A percentile compares a stretch with the other conserved stretches of the same genome.
Evolutionary conservation across 805 yeast genomes (phyloP).

Genomic region (Saccharomycopsis sp.): DNA sequence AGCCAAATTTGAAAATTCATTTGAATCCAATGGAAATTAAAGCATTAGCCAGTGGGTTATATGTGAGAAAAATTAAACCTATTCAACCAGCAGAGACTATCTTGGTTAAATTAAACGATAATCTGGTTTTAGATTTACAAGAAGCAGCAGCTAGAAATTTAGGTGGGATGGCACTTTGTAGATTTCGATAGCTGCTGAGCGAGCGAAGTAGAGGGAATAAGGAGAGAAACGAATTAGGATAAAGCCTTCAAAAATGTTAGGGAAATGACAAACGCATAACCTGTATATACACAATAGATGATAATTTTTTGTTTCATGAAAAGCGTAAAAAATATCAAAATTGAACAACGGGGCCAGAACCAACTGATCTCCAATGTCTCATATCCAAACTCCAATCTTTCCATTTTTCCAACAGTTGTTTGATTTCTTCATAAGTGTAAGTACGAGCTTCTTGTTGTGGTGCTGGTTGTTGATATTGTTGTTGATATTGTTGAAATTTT

Average conservation of each 20-base stretch:
- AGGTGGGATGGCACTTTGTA: constrained; percentile 76
- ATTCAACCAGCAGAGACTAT: constrained; percentile 85
- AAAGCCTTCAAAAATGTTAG: too few relatives aligned
- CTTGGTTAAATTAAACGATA: constrained; percentile 49
- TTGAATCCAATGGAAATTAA: constrained; percentile 59
- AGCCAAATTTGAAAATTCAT: constrained; percentile 73
- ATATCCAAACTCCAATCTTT: constrained; percentile 82
- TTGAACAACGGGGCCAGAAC: constrained; percentile 56
- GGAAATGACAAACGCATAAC: neutral
- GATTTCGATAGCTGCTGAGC: constrained; percentile 44
- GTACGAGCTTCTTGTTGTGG: constrained; percentile 24
- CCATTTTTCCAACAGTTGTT: constrained; percentile 62
- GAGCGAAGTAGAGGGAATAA: too few relatives aligned
- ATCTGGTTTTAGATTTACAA: constrained; percentile 63
- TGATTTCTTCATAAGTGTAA: constrained; percentile 43
- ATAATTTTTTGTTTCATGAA: neutral
- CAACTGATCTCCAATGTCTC: constrained; percentile 71
- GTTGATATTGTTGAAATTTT: constrained; percentile 24
- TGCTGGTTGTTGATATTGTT: constrained; percentile 19
- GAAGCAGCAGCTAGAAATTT: constrained; percentile 75
- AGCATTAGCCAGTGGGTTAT: constrained; percentile 67
- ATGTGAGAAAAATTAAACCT: constrained; percentile 70
- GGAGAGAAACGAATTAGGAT: too few relatives aligned
- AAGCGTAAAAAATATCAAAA: constrained; percentile 30
- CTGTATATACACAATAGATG: neutral